A percentile compares a stretch with the other conserved stretches of the same genome.
Conservation (phyloP, 306 rosid genomes). For the Dalbergia oliveri region DNA sequence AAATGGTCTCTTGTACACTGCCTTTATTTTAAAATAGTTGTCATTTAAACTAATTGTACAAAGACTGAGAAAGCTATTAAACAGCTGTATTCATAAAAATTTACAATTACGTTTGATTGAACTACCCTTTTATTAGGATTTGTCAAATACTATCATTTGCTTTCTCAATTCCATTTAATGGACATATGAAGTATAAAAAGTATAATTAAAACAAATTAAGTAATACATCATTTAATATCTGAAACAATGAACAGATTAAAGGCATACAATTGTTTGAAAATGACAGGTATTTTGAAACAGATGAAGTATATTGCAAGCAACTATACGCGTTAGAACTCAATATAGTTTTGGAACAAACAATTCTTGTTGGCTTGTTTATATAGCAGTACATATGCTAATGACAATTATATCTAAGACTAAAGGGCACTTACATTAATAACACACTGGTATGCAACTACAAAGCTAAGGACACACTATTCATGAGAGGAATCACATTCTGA, state of each 20-base stretch:
- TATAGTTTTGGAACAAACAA: constrained; percentile 19
- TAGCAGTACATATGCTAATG: background rate
- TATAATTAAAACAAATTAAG: too few relatives aligned
- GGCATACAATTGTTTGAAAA: background rate
- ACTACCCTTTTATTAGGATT: background rate
- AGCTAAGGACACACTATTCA: background rate
- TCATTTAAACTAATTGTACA: background rate
- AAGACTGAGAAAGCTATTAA: background rate
- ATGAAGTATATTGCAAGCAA: constrained; percentile 28
- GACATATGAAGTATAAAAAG: background rate
- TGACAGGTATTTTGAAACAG: background rate
- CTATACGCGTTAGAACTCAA: constrained; percentile 2
- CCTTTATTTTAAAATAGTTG: background rate
- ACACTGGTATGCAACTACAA: background rate
- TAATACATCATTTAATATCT: background rate
- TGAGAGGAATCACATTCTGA: background rate
- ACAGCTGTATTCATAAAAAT: background rate
- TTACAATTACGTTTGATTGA: background rate
- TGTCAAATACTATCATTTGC: background rate
- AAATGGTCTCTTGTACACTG: background rate
- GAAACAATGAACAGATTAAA: too few relatives aligned
- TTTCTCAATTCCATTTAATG: background rate
- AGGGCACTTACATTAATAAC: constrained; percentile 6
- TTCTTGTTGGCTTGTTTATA: constrained; percentile 9
- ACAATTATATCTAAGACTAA: background rate